Evolutionary conservation across 2,329 filamentous ascomycete species (phyloP).

Genomic region (Penicillium sclerotigenum): DNA sequence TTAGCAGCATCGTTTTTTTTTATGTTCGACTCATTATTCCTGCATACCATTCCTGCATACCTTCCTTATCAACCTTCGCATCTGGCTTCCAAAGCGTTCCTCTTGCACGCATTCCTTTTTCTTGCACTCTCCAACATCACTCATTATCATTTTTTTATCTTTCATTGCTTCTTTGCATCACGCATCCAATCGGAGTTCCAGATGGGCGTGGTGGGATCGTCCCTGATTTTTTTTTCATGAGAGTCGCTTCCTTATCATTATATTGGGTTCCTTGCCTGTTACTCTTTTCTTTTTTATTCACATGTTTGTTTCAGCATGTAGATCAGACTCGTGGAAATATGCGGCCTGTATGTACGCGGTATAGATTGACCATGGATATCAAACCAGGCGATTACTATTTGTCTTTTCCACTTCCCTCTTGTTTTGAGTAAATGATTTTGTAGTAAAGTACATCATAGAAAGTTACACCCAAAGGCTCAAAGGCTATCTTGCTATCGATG

Average conservation of each 20-base stretch:
- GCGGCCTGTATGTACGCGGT: neutral
- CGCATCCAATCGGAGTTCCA: constrained; percentile 30
- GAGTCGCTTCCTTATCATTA: constrained; percentile 4
- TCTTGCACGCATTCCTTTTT: constrained; percentile 1
- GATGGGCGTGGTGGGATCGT: constrained; percentile 22
- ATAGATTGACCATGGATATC: constrained; percentile 6
- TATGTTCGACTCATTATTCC: constrained; percentile 3
- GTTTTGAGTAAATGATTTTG: neutral
- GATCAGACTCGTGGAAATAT: neutral
- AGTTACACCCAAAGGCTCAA: neutral
- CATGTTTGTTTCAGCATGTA: neutral
- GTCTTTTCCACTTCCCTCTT: neutral
- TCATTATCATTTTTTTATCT: constrained; percentile 1
- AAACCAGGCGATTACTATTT: neutral
- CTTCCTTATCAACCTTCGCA: neutral
- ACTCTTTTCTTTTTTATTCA: neutral
- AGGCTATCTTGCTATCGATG: too few species aligned
- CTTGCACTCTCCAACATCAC: neutral
- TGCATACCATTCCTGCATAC: constrained; percentile 1
- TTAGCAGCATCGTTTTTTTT: neutral
- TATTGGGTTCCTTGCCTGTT: constrained; percentile 7
- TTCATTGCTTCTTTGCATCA: constrained; percentile 19
- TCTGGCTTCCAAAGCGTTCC: constrained; percentile 1
- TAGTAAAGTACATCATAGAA: neutral
- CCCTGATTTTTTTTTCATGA: constrained; percentile 6